phyloP scores from a whole-genome alignment of 108 stramenopile genomes.

The Poteriospumella lacustris region DNA sequence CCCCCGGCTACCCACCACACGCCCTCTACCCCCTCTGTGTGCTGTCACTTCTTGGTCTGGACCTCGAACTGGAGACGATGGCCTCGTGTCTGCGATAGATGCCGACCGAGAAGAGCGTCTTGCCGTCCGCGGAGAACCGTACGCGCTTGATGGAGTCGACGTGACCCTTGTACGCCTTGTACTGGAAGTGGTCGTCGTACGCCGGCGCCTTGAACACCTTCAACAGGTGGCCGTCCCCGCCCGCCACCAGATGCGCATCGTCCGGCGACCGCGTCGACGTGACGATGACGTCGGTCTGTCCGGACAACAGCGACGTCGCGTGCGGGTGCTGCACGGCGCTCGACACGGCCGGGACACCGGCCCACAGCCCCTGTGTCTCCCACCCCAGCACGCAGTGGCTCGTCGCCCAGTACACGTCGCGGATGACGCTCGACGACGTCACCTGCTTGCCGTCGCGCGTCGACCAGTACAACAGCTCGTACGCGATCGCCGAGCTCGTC shows the following conservation, averaged over 20 bases:
- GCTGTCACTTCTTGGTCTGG: background rate
- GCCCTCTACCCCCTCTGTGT: too few species aligned
- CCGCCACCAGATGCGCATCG: background rate
- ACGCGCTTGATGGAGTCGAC: slow-evolving; percentile 28
- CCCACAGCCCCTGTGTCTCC: slow-evolving; percentile 25
- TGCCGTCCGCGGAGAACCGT: slow-evolving; percentile 17
- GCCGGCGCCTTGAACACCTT: slow-evolving; percentile 14
- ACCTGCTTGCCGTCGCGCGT: slow-evolving; percentile 52
- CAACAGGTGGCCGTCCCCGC: background rate
- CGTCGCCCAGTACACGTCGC: slow-evolving; percentile 26
- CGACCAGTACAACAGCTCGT: slow-evolving; percentile 67
- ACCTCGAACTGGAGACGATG: slow-evolving; percentile 15
- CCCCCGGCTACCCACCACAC: too few species aligned
- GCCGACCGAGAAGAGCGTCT: slow-evolving; percentile 23
- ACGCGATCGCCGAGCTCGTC: slow-evolving; percentile 16
- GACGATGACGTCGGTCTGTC: too few species aligned
- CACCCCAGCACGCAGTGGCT: slow-evolving; percentile 20
- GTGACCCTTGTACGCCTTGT: slow-evolving; percentile 35
- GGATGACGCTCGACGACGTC: background rate
- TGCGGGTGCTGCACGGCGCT: too few species aligned
- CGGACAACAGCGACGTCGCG: too few species aligned
- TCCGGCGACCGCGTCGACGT: background rate
- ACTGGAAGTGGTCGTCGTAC: background rate
- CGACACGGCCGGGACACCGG: too few species aligned
- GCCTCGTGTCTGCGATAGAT: slow-evolving; percentile 36